These are phyloP conservation scores for Ascochyta rabiei DNA, from an alignment of 2,329 filamentous ascomycete genomes.

Conservation along the genomic window DNA sequence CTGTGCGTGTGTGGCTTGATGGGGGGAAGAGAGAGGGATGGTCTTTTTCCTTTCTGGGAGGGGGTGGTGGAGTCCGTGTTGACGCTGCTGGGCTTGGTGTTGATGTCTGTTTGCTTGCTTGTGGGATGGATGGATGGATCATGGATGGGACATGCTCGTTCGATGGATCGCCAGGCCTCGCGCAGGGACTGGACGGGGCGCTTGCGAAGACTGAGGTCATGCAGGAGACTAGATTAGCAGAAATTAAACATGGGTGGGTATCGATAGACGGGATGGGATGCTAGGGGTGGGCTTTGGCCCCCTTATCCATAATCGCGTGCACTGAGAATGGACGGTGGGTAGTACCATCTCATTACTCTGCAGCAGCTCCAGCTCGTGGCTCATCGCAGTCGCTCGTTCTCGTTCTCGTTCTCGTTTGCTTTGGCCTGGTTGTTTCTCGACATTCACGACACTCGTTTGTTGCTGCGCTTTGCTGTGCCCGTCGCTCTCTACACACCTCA, in stretches of 20 bases:
- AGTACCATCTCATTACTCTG: constrained; percentile 31
- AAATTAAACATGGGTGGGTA: constrained; percentile 43
- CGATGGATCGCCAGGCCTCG: no score
- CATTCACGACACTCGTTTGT: constrained; percentile 19
- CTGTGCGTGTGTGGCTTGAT: no score
- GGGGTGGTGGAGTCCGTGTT: no score
- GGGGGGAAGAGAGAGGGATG: no score
- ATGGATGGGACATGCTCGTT: no score
- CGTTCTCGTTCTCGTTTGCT: neutral
- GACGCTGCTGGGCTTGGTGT: no score
- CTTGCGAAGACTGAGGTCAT: constrained; percentile 36
- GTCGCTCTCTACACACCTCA: constrained; percentile 40
- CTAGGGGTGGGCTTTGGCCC: constrained; percentile 24
- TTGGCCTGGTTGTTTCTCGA: constrained; percentile 7
- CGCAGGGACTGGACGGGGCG: constrained; percentile 14
- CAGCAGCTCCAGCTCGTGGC: constrained; percentile 25
- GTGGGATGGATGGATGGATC: no score
- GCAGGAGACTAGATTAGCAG: constrained; percentile 42
- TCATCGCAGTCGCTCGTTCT: constrained; percentile 18
- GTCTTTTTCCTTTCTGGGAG: no score
- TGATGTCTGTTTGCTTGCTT: no score
- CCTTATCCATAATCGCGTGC: constrained; percentile 27
- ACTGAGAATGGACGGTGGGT: constrained; percentile 33
- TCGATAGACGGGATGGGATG: constrained; percentile 40
- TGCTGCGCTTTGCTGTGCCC: constrained; percentile 20